These are phyloP conservation scores for Sclerotinia trifoliorum DNA, from an alignment of 2,329 filamentous ascomycete genomes.

Conservation along the genomic window DNA sequence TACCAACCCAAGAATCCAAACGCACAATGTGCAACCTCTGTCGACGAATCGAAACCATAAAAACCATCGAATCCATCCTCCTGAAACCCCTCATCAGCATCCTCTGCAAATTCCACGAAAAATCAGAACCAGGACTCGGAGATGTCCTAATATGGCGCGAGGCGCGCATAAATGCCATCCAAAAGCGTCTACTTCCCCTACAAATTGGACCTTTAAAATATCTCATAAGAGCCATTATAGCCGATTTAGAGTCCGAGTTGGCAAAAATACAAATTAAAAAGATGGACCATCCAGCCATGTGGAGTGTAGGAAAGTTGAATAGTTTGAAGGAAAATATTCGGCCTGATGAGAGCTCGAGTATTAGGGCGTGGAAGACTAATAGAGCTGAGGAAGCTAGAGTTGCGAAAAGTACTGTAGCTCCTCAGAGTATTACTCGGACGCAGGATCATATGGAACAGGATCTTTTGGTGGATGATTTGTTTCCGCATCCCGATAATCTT, in stretches of 20 bases:
- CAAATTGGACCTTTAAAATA: background rate
- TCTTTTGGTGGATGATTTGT: background rate
- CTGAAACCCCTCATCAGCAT: background rate
- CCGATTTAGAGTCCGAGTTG: background rate
- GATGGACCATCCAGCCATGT: background rate
- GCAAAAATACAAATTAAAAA: background rate
- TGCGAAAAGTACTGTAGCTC: background rate
- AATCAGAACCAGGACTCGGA: background rate
- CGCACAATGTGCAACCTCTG: background rate
- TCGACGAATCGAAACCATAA: background rate
- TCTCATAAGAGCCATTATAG: background rate
- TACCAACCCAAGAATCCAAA: background rate
- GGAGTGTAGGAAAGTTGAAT: background rate
- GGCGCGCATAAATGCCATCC: background rate
- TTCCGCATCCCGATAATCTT: background rate
- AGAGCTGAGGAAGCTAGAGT: background rate
- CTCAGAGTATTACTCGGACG: background rate
- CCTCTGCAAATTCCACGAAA: background rate
- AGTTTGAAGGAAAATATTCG: background rate
- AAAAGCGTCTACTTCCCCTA: background rate
- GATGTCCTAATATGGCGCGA: background rate
- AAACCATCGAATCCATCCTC: background rate
- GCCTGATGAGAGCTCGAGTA: constrained; percentile 6
- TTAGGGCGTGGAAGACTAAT: background rate
- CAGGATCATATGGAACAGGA: too few species aligned